Evolutionary conservation across 2,329 filamentous ascomycete genomes (phyloP).

Genomic region (Ophiobolus disseminans): DNA sequence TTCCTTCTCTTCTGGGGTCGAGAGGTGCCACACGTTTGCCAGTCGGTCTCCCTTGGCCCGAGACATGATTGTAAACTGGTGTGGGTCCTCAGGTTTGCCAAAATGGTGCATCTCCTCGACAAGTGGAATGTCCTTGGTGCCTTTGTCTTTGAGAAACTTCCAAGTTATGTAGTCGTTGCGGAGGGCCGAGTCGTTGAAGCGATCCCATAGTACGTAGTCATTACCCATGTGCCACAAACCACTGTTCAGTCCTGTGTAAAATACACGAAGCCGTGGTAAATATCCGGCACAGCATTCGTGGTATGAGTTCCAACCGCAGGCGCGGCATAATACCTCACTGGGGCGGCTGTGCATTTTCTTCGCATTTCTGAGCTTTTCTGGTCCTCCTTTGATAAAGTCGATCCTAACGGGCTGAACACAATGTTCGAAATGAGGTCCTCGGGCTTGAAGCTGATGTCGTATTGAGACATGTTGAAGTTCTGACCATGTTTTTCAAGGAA

Average conservation of each 20-base stretch:
- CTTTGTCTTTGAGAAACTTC: constrained; percentile 4
- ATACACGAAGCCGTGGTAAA: constrained; percentile 5
- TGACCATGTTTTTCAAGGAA: too few relatives aligned
- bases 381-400: background rate
- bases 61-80: constrained; percentile 11
- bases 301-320: constrained; percentile 9
- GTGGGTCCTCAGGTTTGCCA: background rate
- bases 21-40: constrained; percentile 4
- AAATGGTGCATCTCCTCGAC: constrained; percentile 9
- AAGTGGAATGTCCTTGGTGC: constrained; percentile 7
- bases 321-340: constrained; percentile 4
- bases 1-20: constrained; percentile 5
- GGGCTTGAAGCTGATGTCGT: constrained; percentile 1
- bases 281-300: constrained; percentile 6
- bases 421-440: constrained; percentile 1
- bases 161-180: constrained; percentile 10
- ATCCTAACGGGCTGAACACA: background rate
- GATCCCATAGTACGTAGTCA: constrained; percentile 13
- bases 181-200: background rate
- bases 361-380: background rate
- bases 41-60: constrained; percentile 8
- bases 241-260: background rate
- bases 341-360: background rate
- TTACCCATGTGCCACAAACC: constrained; percentile 9
- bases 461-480: background rate